Base-by-base conservation (phyloP, 108 stramenopile genomes). In the Stephanodiscus minutulus region DNA sequence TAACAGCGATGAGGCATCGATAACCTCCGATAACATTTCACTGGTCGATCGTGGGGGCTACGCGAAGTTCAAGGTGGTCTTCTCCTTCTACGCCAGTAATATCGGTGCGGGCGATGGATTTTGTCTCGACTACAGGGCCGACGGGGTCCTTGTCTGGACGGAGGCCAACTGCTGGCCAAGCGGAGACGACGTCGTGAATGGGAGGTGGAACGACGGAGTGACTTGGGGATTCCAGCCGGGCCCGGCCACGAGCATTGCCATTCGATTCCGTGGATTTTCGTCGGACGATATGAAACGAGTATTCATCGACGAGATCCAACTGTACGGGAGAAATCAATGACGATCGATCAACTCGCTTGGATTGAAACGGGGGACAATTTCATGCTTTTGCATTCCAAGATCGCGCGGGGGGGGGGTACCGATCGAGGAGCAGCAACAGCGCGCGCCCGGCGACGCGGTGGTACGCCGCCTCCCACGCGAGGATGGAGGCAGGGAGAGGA, bases 41-140 rank as follows among this genome's bases (percentile, higher is more conserved):
- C 52, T 65, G 64, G 48, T 33, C 31, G 17, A 21, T 50, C 20
- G 20, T 17, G 28, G 64, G 28, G 18, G 56, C 22, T 63, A 28
- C 27, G 43, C 28, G 12, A 66, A 47, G 24, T 79, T 67, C 46
- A 65, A 54, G 36, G 61, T 79, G 11, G 61, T 61, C 44, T 66
- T 72, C 24, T 63, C 54, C 7, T 79, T 61, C 52, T 67, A 68
- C 28, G 66, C 66, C 12, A 79, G 66, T 37, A 61, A 70, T 17
- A 79, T 79, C 65, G 71, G 62, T 15, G n/a, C 17, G 41, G 52
- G 59, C 20, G 77, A 79, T 47, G 66, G 66, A 29, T 79, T 79
- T 59, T 79, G 77, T 44, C 39, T 79, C 24, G 66, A 79, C 22
- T 68, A 67, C 48, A 27, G 43, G 33, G 50, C 39, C 25, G 52